Percentiles rank a stretch among this genome's conserved stretches.
Evolutionary conservation across 306 rosid genomes (phyloP).

Genomic region (Quercus robur): DNA sequence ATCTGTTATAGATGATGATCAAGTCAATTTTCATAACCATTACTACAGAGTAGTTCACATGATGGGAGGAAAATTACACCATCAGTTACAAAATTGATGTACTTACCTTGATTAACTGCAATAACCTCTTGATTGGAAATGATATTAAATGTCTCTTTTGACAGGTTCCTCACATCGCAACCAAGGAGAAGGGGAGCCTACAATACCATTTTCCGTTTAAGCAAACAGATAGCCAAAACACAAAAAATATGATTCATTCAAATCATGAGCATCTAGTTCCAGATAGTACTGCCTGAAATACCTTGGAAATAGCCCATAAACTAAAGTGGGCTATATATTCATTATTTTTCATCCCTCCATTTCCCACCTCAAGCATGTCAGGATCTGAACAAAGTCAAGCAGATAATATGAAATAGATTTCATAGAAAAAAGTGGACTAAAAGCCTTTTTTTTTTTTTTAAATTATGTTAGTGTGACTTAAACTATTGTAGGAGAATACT

Average conservation of each 20-base stretch:
- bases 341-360: constrained; percentile 86
- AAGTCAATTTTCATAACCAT: background rate
- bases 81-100: background rate
- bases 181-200: constrained; percentile 99
- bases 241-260: background rate
- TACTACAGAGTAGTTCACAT: background rate
- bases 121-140: constrained; percentile 71
- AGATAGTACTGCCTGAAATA: constrained; percentile 4
- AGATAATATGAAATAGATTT: background rate
- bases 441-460: too few relatives aligned
- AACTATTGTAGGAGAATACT: constrained; percentile 5
- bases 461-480: background rate
- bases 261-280: constrained; percentile 4
- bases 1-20: constrained; percentile 36
- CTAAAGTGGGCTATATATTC: constrained; percentile 92
- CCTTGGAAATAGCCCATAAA: constrained; percentile 97
- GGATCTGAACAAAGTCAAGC: constrained; percentile 60
- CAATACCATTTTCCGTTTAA: constrained; percentile 16
- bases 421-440: background rate
- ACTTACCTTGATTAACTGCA: constrained; percentile 78
- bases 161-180: constrained; percentile 74
- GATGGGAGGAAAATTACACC: background rate
- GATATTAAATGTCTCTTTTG: constrained; percentile 65
- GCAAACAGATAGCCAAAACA: background rate
- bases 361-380: constrained; percentile 97